A percentile compares a stretch with the other conserved stretches of the same genome.
These are phyloP conservation scores for Colletotrichum orbiculare DNA, from an alignment of 2,329 filamentous ascomycete species.

Conservation along the genomic window DNA sequence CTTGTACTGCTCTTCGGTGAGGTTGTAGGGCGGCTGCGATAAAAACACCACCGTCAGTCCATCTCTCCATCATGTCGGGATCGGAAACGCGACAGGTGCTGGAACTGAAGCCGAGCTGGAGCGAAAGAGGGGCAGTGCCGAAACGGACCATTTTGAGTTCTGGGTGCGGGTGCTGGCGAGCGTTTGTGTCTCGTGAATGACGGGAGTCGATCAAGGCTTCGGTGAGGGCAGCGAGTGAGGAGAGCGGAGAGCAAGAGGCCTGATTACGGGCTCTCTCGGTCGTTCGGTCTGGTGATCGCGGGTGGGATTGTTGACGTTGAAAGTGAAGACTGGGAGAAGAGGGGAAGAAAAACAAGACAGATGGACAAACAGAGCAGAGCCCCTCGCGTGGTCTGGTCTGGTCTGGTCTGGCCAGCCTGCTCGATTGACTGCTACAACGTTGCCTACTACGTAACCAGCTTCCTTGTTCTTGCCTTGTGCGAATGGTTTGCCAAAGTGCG, in stretches of 20 bases:
- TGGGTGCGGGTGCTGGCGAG: conserved; percentile 8
- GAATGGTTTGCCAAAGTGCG: conserved; percentile 19
- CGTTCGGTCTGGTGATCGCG: conserved; percentile 9
- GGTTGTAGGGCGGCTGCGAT: conserved; percentile 31
- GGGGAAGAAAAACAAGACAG: conserved; percentile 18
- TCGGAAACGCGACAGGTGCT: conserved; percentile 9
- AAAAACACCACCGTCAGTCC: conserved; percentile 8
- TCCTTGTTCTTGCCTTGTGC: conserved; percentile 25
- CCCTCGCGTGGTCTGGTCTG: conserved; percentile 22
- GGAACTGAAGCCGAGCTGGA: neutral
- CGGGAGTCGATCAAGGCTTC: neutral
- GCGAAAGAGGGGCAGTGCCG: conserved; percentile 8
- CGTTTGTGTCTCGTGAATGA: conserved; percentile 4
- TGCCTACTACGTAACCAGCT: conserved; percentile 9
- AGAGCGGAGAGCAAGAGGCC: neutral
- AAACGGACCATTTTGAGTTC: conserved; percentile 35
- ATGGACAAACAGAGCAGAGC: conserved; percentile 11
- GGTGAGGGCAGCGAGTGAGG: neutral
- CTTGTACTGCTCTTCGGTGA: conserved; percentile 35
- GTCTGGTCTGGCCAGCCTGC: conserved; percentile 15
- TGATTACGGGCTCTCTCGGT: neutral
- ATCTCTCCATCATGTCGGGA: neutral
- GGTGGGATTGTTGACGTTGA: conserved; percentile 13
- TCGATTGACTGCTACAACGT: conserved; percentile 17
- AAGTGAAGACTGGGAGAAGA: conserved; percentile 8